phyloP scores from a whole-genome alignment of 345 rosid genomes.

The Camelina neglecta region DNA sequence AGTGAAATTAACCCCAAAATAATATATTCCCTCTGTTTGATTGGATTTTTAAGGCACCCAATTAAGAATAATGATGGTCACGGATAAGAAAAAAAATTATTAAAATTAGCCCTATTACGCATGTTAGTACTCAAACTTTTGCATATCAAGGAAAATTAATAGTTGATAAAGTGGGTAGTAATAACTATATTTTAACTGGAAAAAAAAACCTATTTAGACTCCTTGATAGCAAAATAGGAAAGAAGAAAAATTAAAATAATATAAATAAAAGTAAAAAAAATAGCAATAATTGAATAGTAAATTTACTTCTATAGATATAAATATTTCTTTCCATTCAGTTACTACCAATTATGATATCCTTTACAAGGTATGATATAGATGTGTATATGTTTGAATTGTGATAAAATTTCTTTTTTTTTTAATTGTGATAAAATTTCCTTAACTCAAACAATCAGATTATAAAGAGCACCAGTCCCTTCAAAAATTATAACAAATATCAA shows the following conservation, averaged over 20 bases:
- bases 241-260: too few relatives aligned
- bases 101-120: neutral
- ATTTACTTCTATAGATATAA: neutral
- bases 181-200: neutral
- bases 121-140: too few relatives aligned
- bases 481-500: neutral
- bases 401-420: neutral
- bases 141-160: neutral
- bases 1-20: neutral
- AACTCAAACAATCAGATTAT: neutral
- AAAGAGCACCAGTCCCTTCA: neutral
- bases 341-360: neutral
- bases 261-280: too few relatives aligned
- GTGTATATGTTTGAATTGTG: neutral
- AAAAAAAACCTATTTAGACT: too few relatives aligned
- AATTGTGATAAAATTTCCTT: neutral
- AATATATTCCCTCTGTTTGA: neutral
- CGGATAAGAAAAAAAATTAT: too few relatives aligned
- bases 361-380: conserved; percentile 19
- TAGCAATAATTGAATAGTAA: neutral
- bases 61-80: neutral
- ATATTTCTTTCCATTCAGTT: neutral
- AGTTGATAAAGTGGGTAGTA: neutral
- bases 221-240: too few relatives aligned
- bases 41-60: neutral